Evolutionary conservation across 2,329 filamentous ascomycete genomes (phyloP).

Genomic region (Davidsoniella neocaledoniae): DNA sequence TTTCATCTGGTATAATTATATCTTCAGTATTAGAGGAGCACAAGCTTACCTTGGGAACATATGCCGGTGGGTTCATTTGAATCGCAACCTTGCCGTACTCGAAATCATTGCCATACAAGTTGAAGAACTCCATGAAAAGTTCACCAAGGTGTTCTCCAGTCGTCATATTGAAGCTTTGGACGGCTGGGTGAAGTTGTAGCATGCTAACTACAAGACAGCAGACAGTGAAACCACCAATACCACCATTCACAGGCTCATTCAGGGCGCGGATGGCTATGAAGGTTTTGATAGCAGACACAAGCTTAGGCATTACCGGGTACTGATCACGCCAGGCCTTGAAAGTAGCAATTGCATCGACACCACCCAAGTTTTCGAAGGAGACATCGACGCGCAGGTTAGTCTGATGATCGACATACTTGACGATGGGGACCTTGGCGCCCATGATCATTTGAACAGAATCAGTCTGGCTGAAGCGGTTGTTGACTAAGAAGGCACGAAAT

Average conservation of each 20-base stretch:
- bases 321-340: conserved; percentile 63
- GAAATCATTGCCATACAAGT: conserved; percentile 76
- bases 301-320: conserved; percentile 69
- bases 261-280: conserved; percentile 75
- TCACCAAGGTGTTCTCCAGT: conserved; percentile 57
- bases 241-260: conserved; percentile 82
- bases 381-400: conserved; percentile 80
- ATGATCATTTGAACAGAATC: conserved; percentile 50
- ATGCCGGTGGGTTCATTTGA: conserved; percentile 54
- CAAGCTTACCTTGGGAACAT: conserved; percentile 53
- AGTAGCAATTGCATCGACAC: conserved; percentile 62
- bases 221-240: conserved; percentile 83
- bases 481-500: conserved; percentile 43
- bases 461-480: conserved; percentile 37
- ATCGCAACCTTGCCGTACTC: conserved; percentile 56
- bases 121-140: conserved; percentile 71
- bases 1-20: background rate
- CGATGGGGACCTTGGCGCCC: conserved; percentile 69
- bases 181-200: conserved; percentile 60
- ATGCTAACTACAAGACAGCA: conserved; percentile 88
- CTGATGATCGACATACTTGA: conserved; percentile 70
- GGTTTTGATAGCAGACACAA: conserved; percentile 84
- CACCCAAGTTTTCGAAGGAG: conserved; percentile 83
- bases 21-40: background rate
- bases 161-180: conserved; percentile 42